These are phyloP conservation scores for Uncinocarpus reesii DNA, from an alignment of 2,329 filamentous ascomycete species.

Conservation along the genomic window DNA sequence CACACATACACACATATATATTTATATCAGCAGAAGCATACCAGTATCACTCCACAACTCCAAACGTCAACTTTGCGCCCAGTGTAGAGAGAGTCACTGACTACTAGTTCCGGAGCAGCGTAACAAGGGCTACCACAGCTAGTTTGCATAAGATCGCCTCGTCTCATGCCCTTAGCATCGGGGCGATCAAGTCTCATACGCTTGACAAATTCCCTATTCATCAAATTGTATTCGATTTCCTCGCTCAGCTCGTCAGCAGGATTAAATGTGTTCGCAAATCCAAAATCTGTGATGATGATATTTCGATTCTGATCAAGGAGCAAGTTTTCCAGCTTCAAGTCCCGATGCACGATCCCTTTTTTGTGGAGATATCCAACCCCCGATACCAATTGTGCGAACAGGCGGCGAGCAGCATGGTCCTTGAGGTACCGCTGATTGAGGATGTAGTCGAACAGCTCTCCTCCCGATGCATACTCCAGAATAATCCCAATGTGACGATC, in stretches of 20 bases:
- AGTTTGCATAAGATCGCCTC: conserved; percentile 96
- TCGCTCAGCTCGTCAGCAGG: conserved; percentile 76
- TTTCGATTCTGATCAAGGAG: conserved; percentile 92
- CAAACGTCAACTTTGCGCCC: conserved; percentile 97
- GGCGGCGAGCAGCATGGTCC: conserved; percentile 74
- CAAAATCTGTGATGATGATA: conserved; percentile 99
- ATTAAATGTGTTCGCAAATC: conserved; percentile 96
- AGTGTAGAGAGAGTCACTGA: conserved; percentile 94
- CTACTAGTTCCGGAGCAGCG: conserved; percentile 89
- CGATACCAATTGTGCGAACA: conserved; percentile 92
- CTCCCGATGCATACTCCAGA: conserved; percentile 93
- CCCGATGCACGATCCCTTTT: conserved; percentile 95
- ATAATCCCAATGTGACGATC: conserved; percentile 97
- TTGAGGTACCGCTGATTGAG: conserved; percentile 94
- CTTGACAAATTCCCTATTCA: conserved; percentile 81
- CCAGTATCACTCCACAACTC: conserved; percentile 97
- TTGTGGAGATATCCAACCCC: conserved; percentile 97
- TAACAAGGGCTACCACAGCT: conserved; percentile 98
- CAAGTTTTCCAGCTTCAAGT: conserved; percentile 92
- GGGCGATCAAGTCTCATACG: conserved; percentile 72
- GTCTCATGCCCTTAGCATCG: conserved; percentile 62
- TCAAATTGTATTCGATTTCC: conserved; percentile 78
- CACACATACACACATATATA: conserved; percentile 10
- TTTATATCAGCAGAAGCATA: conserved; percentile 40
- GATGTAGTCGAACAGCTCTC: conserved; percentile 97